Conservation (phyloP, 768 basidiomycete species). For the Tremella fuciformis region DNA sequence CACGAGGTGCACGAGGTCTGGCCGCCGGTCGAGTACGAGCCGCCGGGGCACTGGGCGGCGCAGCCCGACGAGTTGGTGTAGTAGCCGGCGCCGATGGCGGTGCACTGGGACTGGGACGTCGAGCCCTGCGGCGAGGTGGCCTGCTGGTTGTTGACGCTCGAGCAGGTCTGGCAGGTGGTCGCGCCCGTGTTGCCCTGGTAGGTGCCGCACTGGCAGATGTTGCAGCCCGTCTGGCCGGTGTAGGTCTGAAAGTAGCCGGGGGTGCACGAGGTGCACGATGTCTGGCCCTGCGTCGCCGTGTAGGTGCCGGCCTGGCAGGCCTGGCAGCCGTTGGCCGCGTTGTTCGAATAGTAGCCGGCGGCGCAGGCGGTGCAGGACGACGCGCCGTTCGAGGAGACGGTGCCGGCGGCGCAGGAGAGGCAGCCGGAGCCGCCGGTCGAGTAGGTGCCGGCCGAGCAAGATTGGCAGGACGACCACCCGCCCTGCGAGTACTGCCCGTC, state of each 20-base stretch:
- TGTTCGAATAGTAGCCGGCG: neutral
- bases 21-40: slow-evolving; percentile 1
- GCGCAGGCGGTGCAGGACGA: slow-evolving; percentile 4
- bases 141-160: slow-evolving; percentile 9
- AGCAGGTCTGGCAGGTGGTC: slow-evolving; percentile 9
- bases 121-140: neutral
- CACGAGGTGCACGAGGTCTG: slow-evolving; percentile 1
- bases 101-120: slow-evolving; percentile 5
- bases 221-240: slow-evolving; percentile 9
- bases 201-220: slow-evolving; percentile 12
- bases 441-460: slow-evolving; percentile 6
- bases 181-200: slow-evolving; percentile 3
- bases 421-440: slow-evolving; percentile 3
- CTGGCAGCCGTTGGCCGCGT: neutral
- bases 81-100: neutral
- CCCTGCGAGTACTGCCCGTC: slow-evolving; percentile 1
- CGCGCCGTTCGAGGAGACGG: slow-evolving; percentile 3
- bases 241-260: slow-evolving; percentile 10
- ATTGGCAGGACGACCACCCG: slow-evolving; percentile 2
- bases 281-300: slow-evolving; percentile 1
- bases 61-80: slow-evolving; percentile 7
- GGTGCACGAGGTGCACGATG: slow-evolving; percentile 7
- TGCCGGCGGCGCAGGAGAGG: slow-evolving; percentile 2
- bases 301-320: slow-evolving; percentile 3
- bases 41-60: slow-evolving; percentile 3